These are phyloP conservation scores for Suhomyces coccinellae DNA, from an alignment of 1,139 yeast species.

Conservation along the genomic window DNA sequence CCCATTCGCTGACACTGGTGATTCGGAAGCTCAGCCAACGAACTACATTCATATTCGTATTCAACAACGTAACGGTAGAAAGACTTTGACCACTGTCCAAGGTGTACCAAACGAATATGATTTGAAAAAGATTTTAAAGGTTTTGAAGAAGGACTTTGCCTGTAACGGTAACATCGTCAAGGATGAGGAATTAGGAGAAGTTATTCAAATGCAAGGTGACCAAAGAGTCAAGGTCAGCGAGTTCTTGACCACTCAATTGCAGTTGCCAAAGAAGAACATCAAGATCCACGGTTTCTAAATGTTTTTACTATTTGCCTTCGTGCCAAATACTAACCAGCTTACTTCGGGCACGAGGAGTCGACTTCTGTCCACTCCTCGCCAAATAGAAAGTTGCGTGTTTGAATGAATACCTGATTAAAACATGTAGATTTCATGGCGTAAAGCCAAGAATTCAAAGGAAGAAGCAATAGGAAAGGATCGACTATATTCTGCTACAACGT, in stretches of 20 bases:
- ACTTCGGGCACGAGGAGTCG: background rate
- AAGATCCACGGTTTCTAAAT: constrained; percentile 94
- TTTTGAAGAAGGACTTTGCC: constrained; percentile 95
- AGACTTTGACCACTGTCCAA: constrained; percentile 97
- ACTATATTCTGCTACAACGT: no score
- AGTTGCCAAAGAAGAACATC: constrained; percentile 92
- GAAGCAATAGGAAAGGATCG: background rate
- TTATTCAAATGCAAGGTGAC: constrained; percentile 97
- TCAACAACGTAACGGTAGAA: constrained; percentile 99
- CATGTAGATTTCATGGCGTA: background rate
- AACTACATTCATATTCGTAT: constrained; percentile 98
- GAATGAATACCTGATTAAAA: constrained; percentile 1
- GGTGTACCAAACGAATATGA: constrained; percentile 96
- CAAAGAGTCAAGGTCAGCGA: constrained; percentile 97
- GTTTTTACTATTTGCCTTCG: background rate
- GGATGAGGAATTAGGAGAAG: constrained; percentile 95
- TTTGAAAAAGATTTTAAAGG: constrained; percentile 88
- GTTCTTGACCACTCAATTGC: constrained; percentile 83
- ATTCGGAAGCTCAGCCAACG: constrained; percentile 95
- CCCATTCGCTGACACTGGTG: constrained; percentile 99
- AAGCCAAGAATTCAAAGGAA: background rate
- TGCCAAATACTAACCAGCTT: constrained; percentile 1
- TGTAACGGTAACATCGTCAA: constrained; percentile 98
- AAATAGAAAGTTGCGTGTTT: constrained; percentile 1
- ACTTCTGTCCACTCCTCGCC: background rate